phyloP scores from a whole-genome alignment of 2,329 filamentous ascomycete species.

The Helotiales sp. region DNA sequence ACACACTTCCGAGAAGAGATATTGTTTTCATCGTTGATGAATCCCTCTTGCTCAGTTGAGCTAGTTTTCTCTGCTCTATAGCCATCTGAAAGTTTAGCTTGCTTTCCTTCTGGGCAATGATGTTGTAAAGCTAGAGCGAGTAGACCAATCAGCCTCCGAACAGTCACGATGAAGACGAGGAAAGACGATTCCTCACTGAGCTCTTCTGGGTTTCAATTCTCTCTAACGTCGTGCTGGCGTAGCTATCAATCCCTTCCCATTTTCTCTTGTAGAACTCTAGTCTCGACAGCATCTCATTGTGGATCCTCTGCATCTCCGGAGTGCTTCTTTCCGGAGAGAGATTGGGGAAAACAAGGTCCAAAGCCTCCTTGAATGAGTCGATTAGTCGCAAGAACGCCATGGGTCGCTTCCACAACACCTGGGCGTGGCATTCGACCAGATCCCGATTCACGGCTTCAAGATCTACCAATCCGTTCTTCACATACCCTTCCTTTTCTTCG shows the following conservation, averaged over 20 bases:
- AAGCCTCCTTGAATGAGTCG: conserved; percentile 52
- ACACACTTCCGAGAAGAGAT: conserved; percentile 65
- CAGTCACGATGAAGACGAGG: not conserved
- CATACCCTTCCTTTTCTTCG: conserved; percentile 57
- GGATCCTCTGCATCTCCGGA: conserved; percentile 48
- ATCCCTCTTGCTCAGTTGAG: conserved; percentile 47
- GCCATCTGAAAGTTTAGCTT: conserved; percentile 64
- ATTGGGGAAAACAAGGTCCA: conserved; percentile 24
- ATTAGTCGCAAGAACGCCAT: conserved; percentile 64
- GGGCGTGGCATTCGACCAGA: conserved; percentile 67
- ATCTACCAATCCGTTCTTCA: conserved; percentile 57
- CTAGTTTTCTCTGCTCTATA: conserved; percentile 47
- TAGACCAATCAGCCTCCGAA: conserved; percentile 10
- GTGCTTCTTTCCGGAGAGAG: conserved; percentile 24
- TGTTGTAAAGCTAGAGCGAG: conserved; percentile 61
- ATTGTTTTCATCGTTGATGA: conserved; percentile 66
- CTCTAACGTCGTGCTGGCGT: conserved; percentile 65
- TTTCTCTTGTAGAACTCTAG: conserved; percentile 65
- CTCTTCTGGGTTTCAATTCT: conserved; percentile 64
- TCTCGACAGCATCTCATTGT: conserved; percentile 57
- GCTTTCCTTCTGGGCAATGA: conserved; percentile 67
- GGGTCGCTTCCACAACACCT: conserved; percentile 67
- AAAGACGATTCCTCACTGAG: conserved; percentile 51
- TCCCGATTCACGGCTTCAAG: conserved; percentile 65
- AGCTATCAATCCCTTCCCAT: conserved; percentile 65